A percentile compares a stretch with the other conserved stretches of the same genome.
Conservation (phyloP, 371 early-diverging fungal species). For the Lichtheimia hyalospora region DNA sequence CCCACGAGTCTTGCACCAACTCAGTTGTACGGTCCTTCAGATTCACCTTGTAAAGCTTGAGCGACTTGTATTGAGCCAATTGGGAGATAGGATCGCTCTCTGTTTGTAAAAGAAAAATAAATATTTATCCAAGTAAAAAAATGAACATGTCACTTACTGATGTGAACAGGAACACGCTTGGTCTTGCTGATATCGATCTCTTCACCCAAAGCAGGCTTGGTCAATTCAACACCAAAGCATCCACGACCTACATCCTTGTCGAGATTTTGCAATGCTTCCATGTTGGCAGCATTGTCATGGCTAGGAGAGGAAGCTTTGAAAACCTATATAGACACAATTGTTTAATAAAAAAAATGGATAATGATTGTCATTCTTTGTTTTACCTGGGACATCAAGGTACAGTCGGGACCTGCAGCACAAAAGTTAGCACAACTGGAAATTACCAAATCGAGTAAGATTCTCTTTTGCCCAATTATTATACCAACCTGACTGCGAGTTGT, state of each 20-base stretch:
- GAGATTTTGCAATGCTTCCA: constrained; percentile 23
- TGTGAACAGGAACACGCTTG: constrained; percentile 29
- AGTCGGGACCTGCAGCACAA: constrained; percentile 32
- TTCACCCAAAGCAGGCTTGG: constrained; percentile 31
- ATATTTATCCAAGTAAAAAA: background rate
- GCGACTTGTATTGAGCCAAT: background rate
- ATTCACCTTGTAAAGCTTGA: constrained; percentile 41
- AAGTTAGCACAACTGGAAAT: constrained; percentile 30
- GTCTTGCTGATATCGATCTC: constrained; percentile 17
- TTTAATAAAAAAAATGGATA: background rate
- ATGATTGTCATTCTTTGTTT: background rate
- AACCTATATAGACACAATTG: background rate
- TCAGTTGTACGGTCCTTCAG: constrained; percentile 31
- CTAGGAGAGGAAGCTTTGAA: constrained; percentile 39
- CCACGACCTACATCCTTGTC: constrained; percentile 42
- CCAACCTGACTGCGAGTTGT: constrained; percentile 9
- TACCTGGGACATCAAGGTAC: constrained; percentile 53
- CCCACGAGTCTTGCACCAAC: constrained; percentile 37
- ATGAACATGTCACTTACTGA: constrained; percentile 15
- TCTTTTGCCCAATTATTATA: constrained; percentile 1
- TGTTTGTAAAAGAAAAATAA: background rate
- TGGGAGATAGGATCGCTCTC: background rate
- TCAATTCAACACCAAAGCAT: constrained; percentile 47
- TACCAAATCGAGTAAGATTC: constrained; percentile 7
- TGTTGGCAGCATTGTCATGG: constrained; percentile 41